These are phyloP conservation scores for Earliella scabrosa DNA, from an alignment of 1,284 basidiomycete species.

Conservation along the genomic window DNA sequence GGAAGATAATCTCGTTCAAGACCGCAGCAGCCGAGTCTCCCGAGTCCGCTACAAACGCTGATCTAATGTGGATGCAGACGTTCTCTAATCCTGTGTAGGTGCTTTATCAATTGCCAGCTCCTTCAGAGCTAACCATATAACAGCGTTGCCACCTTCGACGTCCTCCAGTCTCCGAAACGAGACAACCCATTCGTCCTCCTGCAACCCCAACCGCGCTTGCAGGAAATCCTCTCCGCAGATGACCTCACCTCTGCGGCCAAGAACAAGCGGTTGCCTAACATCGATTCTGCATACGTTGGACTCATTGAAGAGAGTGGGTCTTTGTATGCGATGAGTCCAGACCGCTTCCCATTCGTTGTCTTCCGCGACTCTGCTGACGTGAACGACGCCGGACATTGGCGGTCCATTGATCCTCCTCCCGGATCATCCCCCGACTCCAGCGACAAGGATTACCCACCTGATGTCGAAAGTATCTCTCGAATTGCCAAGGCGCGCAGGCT, in stretches of 20 bases:
- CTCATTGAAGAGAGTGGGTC: constrained; percentile 72
- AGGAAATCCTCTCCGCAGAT: constrained; percentile 59
- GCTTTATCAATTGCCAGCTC: neutral
- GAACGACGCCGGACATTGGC: constrained; percentile 27
- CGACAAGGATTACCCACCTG: constrained; percentile 40
- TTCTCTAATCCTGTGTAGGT: constrained; percentile 63
- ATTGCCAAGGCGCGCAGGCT: constrained; percentile 41
- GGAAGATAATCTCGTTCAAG: constrained; percentile 76
- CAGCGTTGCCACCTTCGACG: constrained; percentile 82
- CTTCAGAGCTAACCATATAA: constrained; percentile 4
- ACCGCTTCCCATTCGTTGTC: constrained; percentile 73
- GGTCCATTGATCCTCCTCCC: constrained; percentile 42
- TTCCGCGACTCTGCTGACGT: constrained; percentile 56
- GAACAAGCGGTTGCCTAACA: constrained; percentile 46
- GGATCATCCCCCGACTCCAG: constrained; percentile 20
- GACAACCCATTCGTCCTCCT: constrained; percentile 73
- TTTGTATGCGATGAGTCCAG: constrained; percentile 79
- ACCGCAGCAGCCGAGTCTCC: constrained; percentile 37
- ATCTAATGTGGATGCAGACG: constrained; percentile 58
- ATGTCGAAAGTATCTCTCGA: constrained; percentile 49
- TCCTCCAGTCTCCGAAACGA: constrained; percentile 53
- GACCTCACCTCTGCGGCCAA: constrained; percentile 42
- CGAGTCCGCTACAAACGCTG: constrained; percentile 38
- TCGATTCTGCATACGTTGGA: constrained; percentile 72
- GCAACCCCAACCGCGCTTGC: constrained; percentile 74